Evolutionary conservation across 2,329 filamentous ascomycete genomes (phyloP).

Genomic region (Calonectria pteridis): DNA sequence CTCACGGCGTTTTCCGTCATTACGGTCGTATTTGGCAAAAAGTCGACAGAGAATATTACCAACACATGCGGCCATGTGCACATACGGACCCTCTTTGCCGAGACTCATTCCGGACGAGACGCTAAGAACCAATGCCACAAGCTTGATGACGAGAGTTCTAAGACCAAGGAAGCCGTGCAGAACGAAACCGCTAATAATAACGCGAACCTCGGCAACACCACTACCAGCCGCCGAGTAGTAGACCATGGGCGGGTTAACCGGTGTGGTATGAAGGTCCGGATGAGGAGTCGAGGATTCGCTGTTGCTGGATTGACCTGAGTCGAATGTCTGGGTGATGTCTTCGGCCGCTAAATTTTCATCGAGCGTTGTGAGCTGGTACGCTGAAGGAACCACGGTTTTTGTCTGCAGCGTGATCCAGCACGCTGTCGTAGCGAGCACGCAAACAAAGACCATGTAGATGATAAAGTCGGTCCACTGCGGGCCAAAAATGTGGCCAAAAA

Average conservation of each 20-base stretch:
- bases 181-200: conserved; percentile 98
- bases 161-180: conserved; percentile 94
- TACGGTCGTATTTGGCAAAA: conserved; percentile 94
- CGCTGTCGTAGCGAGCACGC: conserved; percentile 76
- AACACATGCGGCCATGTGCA: conserved; percentile 96
- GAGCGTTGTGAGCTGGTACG: conserved; percentile 86
- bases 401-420: conserved; percentile 88
- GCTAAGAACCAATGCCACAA: conserved; percentile 83
- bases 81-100: conserved; percentile 94
- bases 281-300: conserved; percentile 60
- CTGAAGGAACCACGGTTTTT: conserved; percentile 94
- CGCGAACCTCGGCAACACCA: conserved; percentile 96
- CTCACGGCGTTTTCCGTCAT: conserved; percentile 94
- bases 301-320: conserved; percentile 56
- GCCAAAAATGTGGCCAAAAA: conserved; percentile 60
- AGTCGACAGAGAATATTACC: conserved; percentile 95
- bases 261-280: conserved; percentile 53
- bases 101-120: conserved; percentile 93
- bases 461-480: conserved; percentile 79
- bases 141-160: conserved; percentile 88
- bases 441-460: conserved; percentile 79
- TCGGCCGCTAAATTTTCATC: conserved; percentile 92
- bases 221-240: conserved; percentile 97
- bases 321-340: conserved; percentile 51
- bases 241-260: conserved; percentile 76